Evolutionary conservation across 441 rosid genomes (phyloP), one percentile per base, ranked within the genome.

Genomic region (Populus hybrid): DNA sequence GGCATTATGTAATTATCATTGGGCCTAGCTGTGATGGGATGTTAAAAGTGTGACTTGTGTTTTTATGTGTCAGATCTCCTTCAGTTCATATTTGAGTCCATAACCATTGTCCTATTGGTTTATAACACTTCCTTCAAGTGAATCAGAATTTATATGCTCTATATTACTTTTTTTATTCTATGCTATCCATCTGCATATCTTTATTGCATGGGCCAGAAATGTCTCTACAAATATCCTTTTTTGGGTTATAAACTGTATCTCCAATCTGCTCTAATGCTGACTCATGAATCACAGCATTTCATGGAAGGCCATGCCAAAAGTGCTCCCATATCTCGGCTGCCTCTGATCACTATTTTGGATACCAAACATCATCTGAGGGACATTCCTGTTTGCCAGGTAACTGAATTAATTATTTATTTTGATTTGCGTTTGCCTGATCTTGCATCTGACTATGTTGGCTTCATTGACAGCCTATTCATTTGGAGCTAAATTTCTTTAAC

Each of bases 221-320:
- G 50, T 28, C 24, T 71, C 19, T 80, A 38, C 42, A 23, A 66
- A 69, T 69, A 23, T 53, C 24, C 16, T 30, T 14, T 57, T 61
- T 46, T 38, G 67, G 26, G 32, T 3, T 68, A 6, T 40, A 64
- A 9, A 36, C 53, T 57, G 21, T 71, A 18, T 69, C n/a, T 66
- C 30, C 72, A 46, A 14, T 1, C 69, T 23, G 21, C 21, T 42
- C 21, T 24, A 42, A 69, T 11, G 64, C 75, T 79, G 76, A 70
- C 69, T 80, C 50, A 38, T 75, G 71, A 64, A 67, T 16, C 82
- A 76, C 82, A 97, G 99, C 99, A 97, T 88, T 95, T 93, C 78
- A 92, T 97, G 98, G 99, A 97, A 85, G 99, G 99, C 81, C 99
- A 92, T 87, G 91, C 98, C 72, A 93, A 92, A 91, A 93, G 88